phyloP scores from a whole-genome alignment of 2,329 filamentous ascomycete genomes.

The Verticillium tricorpus region DNA sequence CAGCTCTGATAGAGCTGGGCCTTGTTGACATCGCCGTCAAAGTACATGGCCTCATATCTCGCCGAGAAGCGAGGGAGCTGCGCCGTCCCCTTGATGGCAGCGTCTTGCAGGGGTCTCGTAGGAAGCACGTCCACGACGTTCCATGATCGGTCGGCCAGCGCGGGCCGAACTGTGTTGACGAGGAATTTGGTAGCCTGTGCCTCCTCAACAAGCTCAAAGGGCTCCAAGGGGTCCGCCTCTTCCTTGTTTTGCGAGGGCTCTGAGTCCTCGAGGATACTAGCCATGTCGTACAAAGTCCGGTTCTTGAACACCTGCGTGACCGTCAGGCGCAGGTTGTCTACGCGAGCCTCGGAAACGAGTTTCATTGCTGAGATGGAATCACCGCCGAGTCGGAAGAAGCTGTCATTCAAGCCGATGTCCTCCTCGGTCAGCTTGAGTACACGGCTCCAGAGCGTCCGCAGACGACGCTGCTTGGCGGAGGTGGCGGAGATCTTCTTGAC shows the following conservation, averaged over 20 bases:
- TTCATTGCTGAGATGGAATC: slow-evolving; percentile 60
- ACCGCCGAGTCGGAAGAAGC: slow-evolving; percentile 57
- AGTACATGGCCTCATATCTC: slow-evolving; percentile 61
- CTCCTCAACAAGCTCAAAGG: slow-evolving; percentile 45
- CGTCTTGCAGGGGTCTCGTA: slow-evolving; percentile 52
- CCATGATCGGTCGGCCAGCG: slow-evolving; percentile 45
- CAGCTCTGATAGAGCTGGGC: slow-evolving; percentile 44
- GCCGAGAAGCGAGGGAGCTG: slow-evolving; percentile 55
- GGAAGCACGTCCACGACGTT: slow-evolving; percentile 53
- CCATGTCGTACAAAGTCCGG: slow-evolving; percentile 46
- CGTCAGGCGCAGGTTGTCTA: slow-evolving; percentile 41
- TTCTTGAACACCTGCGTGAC: slow-evolving; percentile 53
- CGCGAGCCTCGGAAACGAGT: slow-evolving; percentile 50
- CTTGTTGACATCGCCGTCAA: slow-evolving; percentile 46
- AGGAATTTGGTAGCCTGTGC: slow-evolving; percentile 38
- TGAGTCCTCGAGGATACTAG: slow-evolving; percentile 39
- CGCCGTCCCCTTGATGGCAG: slow-evolving; percentile 55
- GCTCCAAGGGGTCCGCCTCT: slow-evolving; percentile 23
- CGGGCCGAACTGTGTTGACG: slow-evolving; percentile 41
- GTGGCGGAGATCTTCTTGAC: slow-evolving; percentile 30
- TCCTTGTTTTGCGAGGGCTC: slow-evolving; percentile 12
- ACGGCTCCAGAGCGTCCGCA: slow-evolving; percentile 44
- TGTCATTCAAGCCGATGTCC: slow-evolving; percentile 48
- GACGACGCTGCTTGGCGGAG: slow-evolving; percentile 35
- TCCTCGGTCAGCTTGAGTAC: slow-evolving; percentile 39